Conservation (phyloP, 2,329 filamentous ascomycete species). For the Talaromyces sp. region DNA sequence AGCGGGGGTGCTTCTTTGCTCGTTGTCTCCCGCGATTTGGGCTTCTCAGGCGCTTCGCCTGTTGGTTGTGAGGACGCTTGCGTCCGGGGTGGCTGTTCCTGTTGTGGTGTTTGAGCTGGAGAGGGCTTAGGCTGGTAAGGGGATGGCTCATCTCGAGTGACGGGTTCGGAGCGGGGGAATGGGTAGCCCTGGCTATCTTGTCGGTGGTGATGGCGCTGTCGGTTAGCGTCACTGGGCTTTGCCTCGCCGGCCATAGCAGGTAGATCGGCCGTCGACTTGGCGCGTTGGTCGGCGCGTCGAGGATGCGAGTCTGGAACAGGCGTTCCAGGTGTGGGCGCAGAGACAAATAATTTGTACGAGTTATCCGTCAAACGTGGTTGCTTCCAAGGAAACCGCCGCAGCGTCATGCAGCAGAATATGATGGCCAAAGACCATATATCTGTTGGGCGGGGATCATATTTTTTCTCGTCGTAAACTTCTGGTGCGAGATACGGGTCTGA, state of each 20-base stretch:
- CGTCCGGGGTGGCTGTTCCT: neutral
- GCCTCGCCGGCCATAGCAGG: conserved; percentile 21
- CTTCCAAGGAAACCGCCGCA: conserved; percentile 95
- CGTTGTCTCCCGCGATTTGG: conserved; percentile 28
- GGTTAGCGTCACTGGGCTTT: conserved; percentile 10
- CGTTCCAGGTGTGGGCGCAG: conserved; percentile 70
- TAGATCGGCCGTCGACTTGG: conserved; percentile 34
- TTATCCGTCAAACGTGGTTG: conserved; percentile 86
- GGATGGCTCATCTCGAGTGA: conserved; percentile 17
- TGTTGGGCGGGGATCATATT: conserved; percentile 88
- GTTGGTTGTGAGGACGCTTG: conserved; percentile 9
- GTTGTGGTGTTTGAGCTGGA: conserved; percentile 7
- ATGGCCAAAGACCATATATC: conserved; percentile 99
- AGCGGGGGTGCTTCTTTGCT: conserved; percentile 37
- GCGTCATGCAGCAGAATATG: conserved; percentile 98
- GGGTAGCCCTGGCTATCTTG: conserved; percentile 4
- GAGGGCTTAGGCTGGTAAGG: neutral
- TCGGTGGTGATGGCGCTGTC: conserved; percentile 12
- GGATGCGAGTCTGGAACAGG: conserved; percentile 38
- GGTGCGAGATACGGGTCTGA: conserved; percentile 96
- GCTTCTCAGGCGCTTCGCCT: conserved; percentile 16
- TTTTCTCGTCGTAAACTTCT: conserved; percentile 89
- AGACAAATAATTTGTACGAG: conserved; percentile 87
- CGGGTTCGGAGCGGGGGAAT: conserved; percentile 13
- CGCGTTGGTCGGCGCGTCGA: conserved; percentile 23